These are phyloP conservation scores for Begonia fuchsioides DNA, from an alignment of 306 rosid species.

Conservation along the genomic window DNA sequence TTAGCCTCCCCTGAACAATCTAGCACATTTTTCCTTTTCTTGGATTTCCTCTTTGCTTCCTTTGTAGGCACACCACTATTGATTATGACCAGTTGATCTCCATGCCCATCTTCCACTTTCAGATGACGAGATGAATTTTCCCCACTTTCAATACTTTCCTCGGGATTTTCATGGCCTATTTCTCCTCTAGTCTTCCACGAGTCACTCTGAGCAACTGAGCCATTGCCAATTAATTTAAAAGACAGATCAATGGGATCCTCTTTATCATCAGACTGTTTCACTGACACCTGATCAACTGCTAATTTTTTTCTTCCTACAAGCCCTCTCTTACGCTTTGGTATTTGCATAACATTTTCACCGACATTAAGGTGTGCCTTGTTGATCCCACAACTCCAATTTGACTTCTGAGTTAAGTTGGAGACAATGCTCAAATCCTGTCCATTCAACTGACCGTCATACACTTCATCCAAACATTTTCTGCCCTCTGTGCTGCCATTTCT, in stretches of 20 bases:
- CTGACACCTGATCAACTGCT: slow-evolving; percentile 20
- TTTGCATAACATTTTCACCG: slow-evolving; percentile 29
- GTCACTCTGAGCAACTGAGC: slow-evolving; percentile 17
- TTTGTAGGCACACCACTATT: slow-evolving; percentile 21
- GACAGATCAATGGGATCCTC: slow-evolving; percentile 24
- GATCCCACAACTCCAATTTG: slow-evolving; percentile 27
- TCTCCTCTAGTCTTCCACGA: slow-evolving; percentile 20
- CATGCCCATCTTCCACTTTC: slow-evolving; percentile 30
- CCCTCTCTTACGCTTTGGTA: slow-evolving; percentile 82
- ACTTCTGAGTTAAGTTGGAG: slow-evolving; percentile 24
- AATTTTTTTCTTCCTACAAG: slow-evolving; percentile 57
- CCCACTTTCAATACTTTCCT: slow-evolving; percentile 30
- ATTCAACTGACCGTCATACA: slow-evolving; percentile 21
- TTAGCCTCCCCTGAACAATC: slow-evolving; percentile 30
- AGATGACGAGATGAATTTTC: slow-evolving; percentile 23
- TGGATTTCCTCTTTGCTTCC: slow-evolving; percentile 32
- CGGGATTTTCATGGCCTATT: slow-evolving; percentile 19
- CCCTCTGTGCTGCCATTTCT: slow-evolving; percentile 50
- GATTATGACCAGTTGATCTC: not conserved
- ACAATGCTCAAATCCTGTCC: slow-evolving; percentile 7
- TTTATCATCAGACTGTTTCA: slow-evolving; percentile 24
- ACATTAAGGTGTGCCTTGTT: slow-evolving; percentile 32
- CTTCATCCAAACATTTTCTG: slow-evolving; percentile 34
- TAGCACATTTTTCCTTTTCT: slow-evolving; percentile 29
- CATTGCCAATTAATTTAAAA: slow-evolving; percentile 30